Percentiles rank a stretch among this genome's conserved stretches.
Evolutionary conservation across 257 asterid genomes (phyloP).

Genomic region (Fraxinus americana): DNA sequence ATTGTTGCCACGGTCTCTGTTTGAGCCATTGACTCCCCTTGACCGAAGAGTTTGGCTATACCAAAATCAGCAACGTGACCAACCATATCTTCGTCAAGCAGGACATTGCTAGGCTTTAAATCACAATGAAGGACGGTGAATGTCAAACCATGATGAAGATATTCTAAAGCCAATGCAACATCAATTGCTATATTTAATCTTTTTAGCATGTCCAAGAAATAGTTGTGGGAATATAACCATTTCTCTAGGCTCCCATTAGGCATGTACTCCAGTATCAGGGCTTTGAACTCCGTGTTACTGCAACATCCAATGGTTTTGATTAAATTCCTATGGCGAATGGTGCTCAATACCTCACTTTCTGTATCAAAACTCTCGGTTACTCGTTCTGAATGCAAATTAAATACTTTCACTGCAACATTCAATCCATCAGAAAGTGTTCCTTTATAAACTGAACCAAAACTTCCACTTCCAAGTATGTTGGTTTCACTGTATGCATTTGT

Average conservation of each 20-base stretch:
- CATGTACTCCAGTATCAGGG: constrained; percentile 27
- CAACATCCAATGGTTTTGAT: constrained; percentile 40
- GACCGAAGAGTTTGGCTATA: not conserved
- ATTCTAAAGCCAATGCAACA: constrained; percentile 18
- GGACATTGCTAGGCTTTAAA: not conserved
- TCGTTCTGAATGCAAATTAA: constrained; percentile 35
- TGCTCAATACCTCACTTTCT: constrained; percentile 38
- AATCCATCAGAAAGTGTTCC: constrained; percentile 44
- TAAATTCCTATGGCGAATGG: constrained; percentile 49
- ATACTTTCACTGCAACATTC: constrained; percentile 43
- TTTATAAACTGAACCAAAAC: constrained; percentile 50
- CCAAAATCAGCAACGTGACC: not conserved
- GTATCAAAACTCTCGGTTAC: constrained; percentile 30
- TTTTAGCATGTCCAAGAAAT: not conserved
- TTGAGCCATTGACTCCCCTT: not conserved
- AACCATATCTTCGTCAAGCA: not conserved
- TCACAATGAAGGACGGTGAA: constrained; percentile 14
- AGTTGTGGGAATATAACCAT: constrained; percentile 28
- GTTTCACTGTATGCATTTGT: constrained; percentile 42
- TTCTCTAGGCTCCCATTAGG: constrained; percentile 33
- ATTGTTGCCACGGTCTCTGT: not conserved
- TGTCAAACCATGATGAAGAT: constrained; percentile 7
- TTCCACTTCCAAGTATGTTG: constrained; percentile 50
- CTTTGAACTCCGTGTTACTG: constrained; percentile 26
- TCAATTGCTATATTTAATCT: not conserved